Base-by-base conservation (phyloP, 2,329 filamentous ascomycete genomes). In the Colletotrichum costaricense region DNA sequence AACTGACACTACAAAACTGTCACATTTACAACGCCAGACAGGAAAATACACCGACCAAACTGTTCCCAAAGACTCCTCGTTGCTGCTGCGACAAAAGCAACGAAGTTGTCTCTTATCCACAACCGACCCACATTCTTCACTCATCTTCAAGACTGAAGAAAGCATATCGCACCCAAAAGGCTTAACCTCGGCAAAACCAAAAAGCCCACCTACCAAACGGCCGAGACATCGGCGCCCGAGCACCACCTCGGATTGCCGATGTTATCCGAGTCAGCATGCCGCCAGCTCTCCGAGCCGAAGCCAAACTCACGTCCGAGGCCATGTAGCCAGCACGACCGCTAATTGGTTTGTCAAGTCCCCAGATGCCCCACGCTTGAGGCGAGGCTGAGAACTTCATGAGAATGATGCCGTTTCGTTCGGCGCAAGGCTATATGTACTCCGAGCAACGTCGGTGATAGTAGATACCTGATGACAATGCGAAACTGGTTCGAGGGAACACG, bases 141-240 rank as follows among this genome's bases (percentile, higher is more conserved):
- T 64, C 49, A 26, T 65, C 63, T 46, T 30, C 49, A 65, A 33
- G 49, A 7, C 38, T 42, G 38, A 42, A 42, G 38, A 42, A 42
- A 42, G 14, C 38, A 6, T 14, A 19, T 19, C 16, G 14, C 38
- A 19, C 7, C 16, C 30, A 49, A 42, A 54, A 14, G n/a, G 14
- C 28, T 19, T 65, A 65, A 57, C 63, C 63, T 65, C 63, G 52
- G 63, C 63, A 65, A 56, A 42, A 12, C 59, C 42, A 58, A 59
- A 19, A 6, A 22, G 11, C 58, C 38, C n/a, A 38, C 19, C 9
- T 8, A 33, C 22, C 38, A 42, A 68, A 57, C 14, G 52, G 26
- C 69, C 69, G 69, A 72, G 64, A 72, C 64, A 59, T 73, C 70
- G 70, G 70, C 67, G 26, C 26, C 70, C 70, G 70, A 70, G 67